These are phyloP conservation scores for Olyra latifolia DNA, from an alignment of 176 grass and related monocot genomes.

Conservation along the genomic window DNA sequence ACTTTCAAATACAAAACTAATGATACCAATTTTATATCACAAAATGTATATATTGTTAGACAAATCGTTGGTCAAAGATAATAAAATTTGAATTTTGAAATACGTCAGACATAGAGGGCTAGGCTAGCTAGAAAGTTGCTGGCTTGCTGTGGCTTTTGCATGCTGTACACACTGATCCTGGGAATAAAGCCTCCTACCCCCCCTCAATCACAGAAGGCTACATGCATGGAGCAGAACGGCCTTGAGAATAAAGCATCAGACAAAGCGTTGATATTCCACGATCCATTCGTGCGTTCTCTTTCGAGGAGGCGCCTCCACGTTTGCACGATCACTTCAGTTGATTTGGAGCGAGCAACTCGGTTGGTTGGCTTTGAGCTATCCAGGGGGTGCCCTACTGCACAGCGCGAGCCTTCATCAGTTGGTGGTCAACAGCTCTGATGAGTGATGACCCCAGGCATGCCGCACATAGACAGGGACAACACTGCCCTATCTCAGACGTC, in stretches of 20 bases:
- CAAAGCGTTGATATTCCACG: slow-evolving; percentile 35
- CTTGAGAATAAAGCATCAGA: slow-evolving; percentile 26
- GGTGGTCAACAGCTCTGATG: not conserved
- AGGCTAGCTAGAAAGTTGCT: not conserved
- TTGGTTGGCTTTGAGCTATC: slow-evolving; percentile 5
- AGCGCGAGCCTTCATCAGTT: not conserved
- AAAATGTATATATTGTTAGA: too few relatives aligned
- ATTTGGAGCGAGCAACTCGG: not conserved
- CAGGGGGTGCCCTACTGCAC: not conserved
- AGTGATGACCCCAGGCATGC: not conserved
- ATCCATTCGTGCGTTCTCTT: slow-evolving; percentile 26
- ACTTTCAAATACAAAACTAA: too few relatives aligned
- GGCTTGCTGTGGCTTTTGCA: too few relatives aligned
- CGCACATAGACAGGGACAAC: not conserved
- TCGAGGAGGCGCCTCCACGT: slow-evolving; percentile 7
- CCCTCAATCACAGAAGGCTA: not conserved
- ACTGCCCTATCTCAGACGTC: not conserved
- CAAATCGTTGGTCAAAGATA: too few relatives aligned
- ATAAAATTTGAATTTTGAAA: too few relatives aligned
- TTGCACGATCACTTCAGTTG: not conserved
- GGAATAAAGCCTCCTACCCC: slow-evolving; percentile 33
- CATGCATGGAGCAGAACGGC: slow-evolving; percentile 24
- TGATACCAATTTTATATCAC: too few relatives aligned
- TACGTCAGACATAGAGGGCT: not conserved
- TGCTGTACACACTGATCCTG: not conserved